phyloP scores from a whole-genome alignment of 1,284 basidiomycete species.

The Athelia psychrophila region DNA sequence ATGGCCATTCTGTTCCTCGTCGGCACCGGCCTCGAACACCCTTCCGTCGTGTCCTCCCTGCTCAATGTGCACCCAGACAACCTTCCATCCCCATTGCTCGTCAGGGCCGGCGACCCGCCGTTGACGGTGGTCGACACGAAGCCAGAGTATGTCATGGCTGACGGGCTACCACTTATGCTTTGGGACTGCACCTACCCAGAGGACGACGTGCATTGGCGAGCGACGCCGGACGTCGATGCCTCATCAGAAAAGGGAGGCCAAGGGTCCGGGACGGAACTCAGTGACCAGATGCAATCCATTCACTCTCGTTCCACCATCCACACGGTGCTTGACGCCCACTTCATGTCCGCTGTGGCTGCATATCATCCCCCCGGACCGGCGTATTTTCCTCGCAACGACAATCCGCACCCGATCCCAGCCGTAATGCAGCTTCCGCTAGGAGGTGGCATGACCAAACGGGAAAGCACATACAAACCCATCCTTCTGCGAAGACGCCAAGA shows the following conservation, averaged over 20 bases:
- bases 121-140: conserved; percentile 63
- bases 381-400: conserved; percentile 32
- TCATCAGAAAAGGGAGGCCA: conserved; percentile 25
- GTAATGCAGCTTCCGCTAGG: conserved; percentile 66
- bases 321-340: conserved; percentile 59
- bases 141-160: conserved; percentile 93
- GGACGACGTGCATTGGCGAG: conserved; percentile 73
- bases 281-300: conserved; percentile 59
- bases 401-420: conserved; percentile 18
- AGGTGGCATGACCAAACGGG: conserved; percentile 63
- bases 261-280: conserved; percentile 35
- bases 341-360: conserved; percentile 49
- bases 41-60: conserved; percentile 70
- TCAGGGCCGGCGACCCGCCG: conserved; percentile 28
- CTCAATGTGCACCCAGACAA: conserved; percentile 59
- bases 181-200: conserved; percentile 87
- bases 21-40: conserved; percentile 78
- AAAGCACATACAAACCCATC: conserved; percentile 64
- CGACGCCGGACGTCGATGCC: conserved; percentile 40
- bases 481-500: conserved; percentile 66
- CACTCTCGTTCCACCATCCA: conserved; percentile 57
- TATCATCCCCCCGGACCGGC: conserved; percentile 38
- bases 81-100: conserved; percentile 23
- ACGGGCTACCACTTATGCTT: conserved; percentile 86
- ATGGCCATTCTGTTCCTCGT: conserved; percentile 92